Percentiles rank a stretch among this genome's conserved stretches.
phyloP scores from a whole-genome alignment of 2,329 filamentous ascomycete genomes.

The Claviceps sp. region DNA sequence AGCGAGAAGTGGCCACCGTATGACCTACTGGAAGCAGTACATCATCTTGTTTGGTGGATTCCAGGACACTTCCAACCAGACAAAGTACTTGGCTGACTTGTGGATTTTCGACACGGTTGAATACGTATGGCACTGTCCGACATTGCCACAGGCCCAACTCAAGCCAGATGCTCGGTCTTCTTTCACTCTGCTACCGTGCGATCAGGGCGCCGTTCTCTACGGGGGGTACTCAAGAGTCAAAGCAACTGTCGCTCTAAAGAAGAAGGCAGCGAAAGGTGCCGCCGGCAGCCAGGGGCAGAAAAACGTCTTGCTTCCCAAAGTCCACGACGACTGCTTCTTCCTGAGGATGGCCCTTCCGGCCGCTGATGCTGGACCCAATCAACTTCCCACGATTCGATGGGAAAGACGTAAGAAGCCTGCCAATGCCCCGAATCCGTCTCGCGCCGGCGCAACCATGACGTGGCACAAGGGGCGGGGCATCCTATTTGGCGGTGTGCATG shows the following conservation, averaged over 20 bases:
- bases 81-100: constrained; percentile 82
- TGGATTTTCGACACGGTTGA: constrained; percentile 92
- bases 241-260: constrained; percentile 49
- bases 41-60: constrained; percentile 93
- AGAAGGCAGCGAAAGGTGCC: constrained; percentile 38
- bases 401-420: constrained; percentile 85
- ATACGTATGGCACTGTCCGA: constrained; percentile 71
- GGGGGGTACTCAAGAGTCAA: constrained; percentile 93
- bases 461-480: constrained; percentile 90
- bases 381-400: constrained; percentile 69
- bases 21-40: constrained; percentile 96
- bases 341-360: constrained; percentile 64
- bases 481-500: constrained; percentile 86
- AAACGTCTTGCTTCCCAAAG: constrained; percentile 69
- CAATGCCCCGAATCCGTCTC: constrained; percentile 70
- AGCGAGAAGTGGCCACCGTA: constrained; percentile 80
- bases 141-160: constrained; percentile 61
- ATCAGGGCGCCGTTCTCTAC: constrained; percentile 77
- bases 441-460: constrained; percentile 86
- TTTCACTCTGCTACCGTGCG: constrained; percentile 83
- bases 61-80: constrained; percentile 90
- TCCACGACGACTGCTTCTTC: constrained; percentile 94
- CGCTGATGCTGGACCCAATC: constrained; percentile 49
- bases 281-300: constrained; percentile 45
- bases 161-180: constrained; percentile 86